Conservation (phyloP, 148 eudicot genomes). For the Dianthus caryophyllus region DNA sequence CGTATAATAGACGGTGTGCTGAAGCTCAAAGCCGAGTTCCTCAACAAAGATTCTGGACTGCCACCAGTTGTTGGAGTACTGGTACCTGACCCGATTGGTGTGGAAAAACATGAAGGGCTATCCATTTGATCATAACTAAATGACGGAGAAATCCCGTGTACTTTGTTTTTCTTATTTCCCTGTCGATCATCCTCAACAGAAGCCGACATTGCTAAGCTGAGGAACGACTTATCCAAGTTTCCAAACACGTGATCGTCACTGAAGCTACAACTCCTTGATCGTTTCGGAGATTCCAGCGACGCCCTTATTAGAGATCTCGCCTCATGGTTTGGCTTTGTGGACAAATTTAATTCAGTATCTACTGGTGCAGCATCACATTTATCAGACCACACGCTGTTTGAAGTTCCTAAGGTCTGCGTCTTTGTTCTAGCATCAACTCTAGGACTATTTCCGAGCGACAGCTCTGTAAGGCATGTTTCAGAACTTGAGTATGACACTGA, state of each 20-base stretch:
- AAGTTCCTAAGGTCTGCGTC: constrained; percentile 19
- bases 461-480: constrained; percentile 48
- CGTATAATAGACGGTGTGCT: constrained; percentile 69
- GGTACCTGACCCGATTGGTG: constrained; percentile 32
- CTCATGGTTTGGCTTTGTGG: constrained; percentile 11
- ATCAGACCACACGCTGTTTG: constrained; percentile 23
- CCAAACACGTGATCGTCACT: constrained; percentile 25
- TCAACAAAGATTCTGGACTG: constrained; percentile 63
- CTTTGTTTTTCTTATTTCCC: constrained; percentile 37
- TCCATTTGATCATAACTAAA: constrained; percentile 21
- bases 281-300: constrained; percentile 42
- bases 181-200: constrained; percentile 28
- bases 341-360: constrained; percentile 14
- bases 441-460: constrained; percentile 44
- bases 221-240: constrained; percentile 38
- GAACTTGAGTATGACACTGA: constrained; percentile 17
- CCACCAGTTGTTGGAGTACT: constrained; percentile 30
- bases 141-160: constrained; percentile 21
- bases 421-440: constrained; percentile 13
- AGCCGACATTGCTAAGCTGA: constrained; percentile 45
- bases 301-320: constrained; percentile 12
- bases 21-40: constrained; percentile 69
- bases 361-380: constrained; percentile 11
- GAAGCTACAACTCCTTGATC: constrained; percentile 27
- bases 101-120: constrained; percentile 26